Percentiles rank a stretch among this genome's conserved stretches.
Evolutionary conservation across 495 filamentous ascomycete genomes (phyloP).

Genomic region (Sporormia fimetaria): DNA sequence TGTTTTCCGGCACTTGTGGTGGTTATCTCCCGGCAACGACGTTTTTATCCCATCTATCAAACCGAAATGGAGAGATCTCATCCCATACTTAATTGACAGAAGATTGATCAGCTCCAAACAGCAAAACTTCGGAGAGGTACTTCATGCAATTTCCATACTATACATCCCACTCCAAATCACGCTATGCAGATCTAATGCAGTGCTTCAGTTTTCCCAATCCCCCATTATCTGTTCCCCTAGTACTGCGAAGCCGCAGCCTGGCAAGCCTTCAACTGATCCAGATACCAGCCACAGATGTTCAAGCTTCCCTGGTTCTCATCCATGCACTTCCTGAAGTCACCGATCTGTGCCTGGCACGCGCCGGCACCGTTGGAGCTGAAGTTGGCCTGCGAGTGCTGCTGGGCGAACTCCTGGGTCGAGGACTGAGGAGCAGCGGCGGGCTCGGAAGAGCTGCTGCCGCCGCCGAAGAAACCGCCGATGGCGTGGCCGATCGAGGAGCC

Average conservation of each 20-base stretch:
- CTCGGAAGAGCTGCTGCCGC: constrained; percentile 47
- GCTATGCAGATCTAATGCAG: too few species aligned
- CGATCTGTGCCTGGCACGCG: constrained; percentile 65
- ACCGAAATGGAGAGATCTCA: too few species aligned
- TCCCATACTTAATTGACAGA: too few species aligned
- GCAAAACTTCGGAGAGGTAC: too few species aligned
- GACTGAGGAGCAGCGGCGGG: constrained; percentile 40
- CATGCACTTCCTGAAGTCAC: constrained; percentile 86
- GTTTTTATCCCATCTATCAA: too few species aligned
- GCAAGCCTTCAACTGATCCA: constrained; percentile 96
- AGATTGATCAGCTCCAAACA: too few species aligned
- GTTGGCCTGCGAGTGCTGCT: constrained; percentile 30
- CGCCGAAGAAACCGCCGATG: constrained; percentile 75
- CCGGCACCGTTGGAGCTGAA: constrained; percentile 38
- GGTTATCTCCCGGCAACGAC: too few species aligned
- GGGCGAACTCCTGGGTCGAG: constrained; percentile 37
- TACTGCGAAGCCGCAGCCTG: constrained; percentile 81
- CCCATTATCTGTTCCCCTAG: constrained; percentile 36
- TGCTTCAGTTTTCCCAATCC: too few species aligned
- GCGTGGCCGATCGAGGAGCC: constrained; percentile 92
- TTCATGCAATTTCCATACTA: too few species aligned
- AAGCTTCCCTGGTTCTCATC: constrained; percentile 87
- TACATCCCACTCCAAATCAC: too few species aligned
- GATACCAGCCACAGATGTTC: constrained; percentile 94
- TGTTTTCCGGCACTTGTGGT: too few species aligned